Evolutionary conservation across 2,329 filamentous ascomycete species (phyloP).

Genomic region (Fusarium mundagurra): DNA sequence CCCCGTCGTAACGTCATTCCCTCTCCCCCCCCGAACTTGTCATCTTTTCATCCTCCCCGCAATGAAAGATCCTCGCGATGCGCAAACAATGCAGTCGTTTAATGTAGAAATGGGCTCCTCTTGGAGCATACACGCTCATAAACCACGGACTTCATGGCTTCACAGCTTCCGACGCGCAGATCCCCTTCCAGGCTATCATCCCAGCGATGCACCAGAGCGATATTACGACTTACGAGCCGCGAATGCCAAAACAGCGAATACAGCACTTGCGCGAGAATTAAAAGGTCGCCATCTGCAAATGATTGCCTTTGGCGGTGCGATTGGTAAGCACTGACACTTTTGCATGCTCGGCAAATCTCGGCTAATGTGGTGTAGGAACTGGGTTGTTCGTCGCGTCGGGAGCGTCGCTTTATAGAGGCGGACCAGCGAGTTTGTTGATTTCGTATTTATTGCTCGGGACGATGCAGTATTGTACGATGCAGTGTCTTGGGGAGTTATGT

Average conservation of each 20-base stretch:
- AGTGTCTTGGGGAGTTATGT: slow-evolving; percentile 90
- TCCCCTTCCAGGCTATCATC: slow-evolving; percentile 26
- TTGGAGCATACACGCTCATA: slow-evolving; percentile 21
- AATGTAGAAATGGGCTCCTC: slow-evolving; percentile 12
- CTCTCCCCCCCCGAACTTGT: not conserved
- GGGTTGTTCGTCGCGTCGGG: slow-evolving; percentile 90
- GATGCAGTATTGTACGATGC: slow-evolving; percentile 93
- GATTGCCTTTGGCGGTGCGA: slow-evolving; percentile 96
- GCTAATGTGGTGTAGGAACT: slow-evolving; percentile 62
- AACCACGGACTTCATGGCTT: slow-evolving; percentile 15
- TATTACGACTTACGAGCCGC: slow-evolving; percentile 66
- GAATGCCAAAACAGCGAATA: slow-evolving; percentile 78
- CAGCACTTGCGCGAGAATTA: slow-evolving; percentile 78
- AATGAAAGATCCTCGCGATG: slow-evolving; percentile 36
- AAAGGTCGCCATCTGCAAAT: slow-evolving; percentile 92
- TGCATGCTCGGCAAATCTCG: not conserved
- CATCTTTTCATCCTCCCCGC: not conserved
- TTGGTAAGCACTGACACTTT: slow-evolving; percentile 61
- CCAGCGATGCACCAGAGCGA: slow-evolving; percentile 46
- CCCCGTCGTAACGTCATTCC: not conserved
- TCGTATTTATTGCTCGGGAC: slow-evolving; percentile 80
- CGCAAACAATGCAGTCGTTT: slow-evolving; percentile 28
- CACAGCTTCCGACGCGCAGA: slow-evolving; percentile 38
- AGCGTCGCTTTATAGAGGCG: slow-evolving; percentile 75
- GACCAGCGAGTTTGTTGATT: slow-evolving; percentile 80